Base-by-base conservation (phyloP, 2,329 filamentous ascomycete species). In the Colletotrichum paranaense region DNA sequence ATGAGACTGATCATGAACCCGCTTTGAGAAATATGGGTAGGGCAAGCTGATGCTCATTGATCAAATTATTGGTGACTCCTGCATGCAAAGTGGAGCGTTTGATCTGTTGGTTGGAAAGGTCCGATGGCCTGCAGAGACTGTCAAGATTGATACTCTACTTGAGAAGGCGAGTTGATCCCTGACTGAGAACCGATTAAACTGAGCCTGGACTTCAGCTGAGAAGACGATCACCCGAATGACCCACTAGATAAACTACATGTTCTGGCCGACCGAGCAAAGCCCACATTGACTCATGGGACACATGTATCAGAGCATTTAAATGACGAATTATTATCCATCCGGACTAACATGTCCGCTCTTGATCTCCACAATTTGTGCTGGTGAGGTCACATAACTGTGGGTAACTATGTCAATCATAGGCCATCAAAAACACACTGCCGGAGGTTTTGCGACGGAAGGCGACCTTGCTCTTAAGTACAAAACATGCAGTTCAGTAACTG, bases 281-380 rank as follows among this genome's bases (percentile, higher is more conserved):
- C 68, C 24, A 71, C 32, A 16, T 11, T 19, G n/a, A 19, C 35
- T 52, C 24, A 24, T 5, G 7, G 11, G 42, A 28, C 12, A 9
- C 30, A 30, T 9, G 60, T 42, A 8, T 2, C 14, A 60, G 26
- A 19, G 30, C 24, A 30, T 46, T 8, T 16, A 16, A 32, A n/a
- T 19, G 30, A 60, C 24, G 49, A 16, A 11, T 11, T 11, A 7
- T 52, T 35, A 22, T 60, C 56, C 56, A 67, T 5, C 62, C 68
- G 62, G 68, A 71, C 30, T 22, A 57, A 67, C 56, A 67, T 26
- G 24, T 71, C 62, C 68, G 68, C 46, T 14, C 9, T 19, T 26
- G 1, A 9, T 22, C 62, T 60, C 68, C 46, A 60, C 46, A 2
- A 12, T 5, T n/a, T 24, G 19, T 9, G 22, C 7, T 30, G 32